These are phyloP conservation scores for Botrytis medusae DNA, from an alignment of 2,329 filamentous ascomycete genomes.

Conservation along the genomic window DNA sequence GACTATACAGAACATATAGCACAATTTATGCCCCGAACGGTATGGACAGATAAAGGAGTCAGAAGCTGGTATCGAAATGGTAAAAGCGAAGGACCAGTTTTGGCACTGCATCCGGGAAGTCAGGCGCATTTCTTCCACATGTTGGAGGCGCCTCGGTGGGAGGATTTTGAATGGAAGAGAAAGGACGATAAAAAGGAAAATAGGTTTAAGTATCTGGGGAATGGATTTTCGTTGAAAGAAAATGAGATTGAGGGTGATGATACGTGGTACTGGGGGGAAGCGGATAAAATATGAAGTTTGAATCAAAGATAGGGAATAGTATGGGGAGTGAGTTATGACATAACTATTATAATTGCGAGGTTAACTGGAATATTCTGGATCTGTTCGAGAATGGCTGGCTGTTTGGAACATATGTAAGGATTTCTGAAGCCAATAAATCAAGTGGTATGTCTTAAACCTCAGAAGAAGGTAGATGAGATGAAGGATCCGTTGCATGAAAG, in stretches of 20 bases:
- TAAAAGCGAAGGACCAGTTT: slow-evolving; percentile 22
- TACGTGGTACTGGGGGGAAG: slow-evolving; percentile 22
- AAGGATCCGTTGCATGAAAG: neutral
- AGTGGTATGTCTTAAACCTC: no score
- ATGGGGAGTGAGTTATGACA: no score
- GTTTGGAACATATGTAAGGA: neutral
- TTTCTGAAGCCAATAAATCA: neutral
- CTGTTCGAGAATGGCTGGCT: neutral
- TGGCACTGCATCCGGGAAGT: slow-evolving; percentile 29
- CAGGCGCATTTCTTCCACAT: slow-evolving; percentile 26
- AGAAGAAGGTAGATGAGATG: neutral
- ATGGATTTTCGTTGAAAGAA: slow-evolving; percentile 25
- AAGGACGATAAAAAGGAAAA: neutral
- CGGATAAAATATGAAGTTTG: neutral
- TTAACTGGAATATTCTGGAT: neutral
- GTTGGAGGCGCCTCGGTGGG: slow-evolving; percentile 19
- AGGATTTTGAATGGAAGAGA: slow-evolving; percentile 24
- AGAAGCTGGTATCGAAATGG: slow-evolving; percentile 35
- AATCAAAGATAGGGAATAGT: no score
- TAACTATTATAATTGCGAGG: fast-evolving
- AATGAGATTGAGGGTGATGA: neutral
- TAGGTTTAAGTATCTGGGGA: slow-evolving; percentile 27
- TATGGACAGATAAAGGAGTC: slow-evolving; percentile 23
- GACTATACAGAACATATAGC: slow-evolving; percentile 40
- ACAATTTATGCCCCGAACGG: slow-evolving; percentile 36